Percentiles rank a stretch among this genome's conserved stretches.
phyloP scores from a whole-genome alignment of 768 basidiomycete species.

The Rhizopogon salebrosus region DNA sequence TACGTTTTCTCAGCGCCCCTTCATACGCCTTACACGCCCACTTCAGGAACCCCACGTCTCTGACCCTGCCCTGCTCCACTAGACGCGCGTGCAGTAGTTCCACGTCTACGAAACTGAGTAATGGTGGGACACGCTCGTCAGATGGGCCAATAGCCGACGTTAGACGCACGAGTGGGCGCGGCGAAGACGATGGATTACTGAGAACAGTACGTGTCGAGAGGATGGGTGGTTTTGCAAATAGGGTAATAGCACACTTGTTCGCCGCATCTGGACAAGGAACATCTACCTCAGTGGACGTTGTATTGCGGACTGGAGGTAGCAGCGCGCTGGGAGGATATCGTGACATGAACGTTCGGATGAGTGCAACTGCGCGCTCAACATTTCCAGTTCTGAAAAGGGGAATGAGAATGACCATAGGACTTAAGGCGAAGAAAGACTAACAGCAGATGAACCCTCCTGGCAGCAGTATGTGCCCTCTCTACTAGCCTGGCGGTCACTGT shows the following conservation, averaged over 20 bases:
- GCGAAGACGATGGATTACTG: slow-evolving; percentile 11
- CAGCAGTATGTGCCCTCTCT: slow-evolving; percentile 64
- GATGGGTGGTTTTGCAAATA: slow-evolving; percentile 38
- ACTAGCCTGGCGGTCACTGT: slow-evolving; percentile 40
- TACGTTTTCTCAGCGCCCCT: slow-evolving; percentile 56
- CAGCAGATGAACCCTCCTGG: slow-evolving; percentile 62
- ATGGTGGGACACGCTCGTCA: slow-evolving; percentile 78
- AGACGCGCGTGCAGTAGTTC: slow-evolving; percentile 74
- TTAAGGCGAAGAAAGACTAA: slow-evolving; percentile 40
- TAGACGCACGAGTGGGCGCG: slow-evolving; percentile 68
- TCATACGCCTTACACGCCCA: slow-evolving; percentile 74
- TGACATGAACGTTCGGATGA: slow-evolving; percentile 55
- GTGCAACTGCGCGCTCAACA: slow-evolving; percentile 46
- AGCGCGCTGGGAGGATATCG: slow-evolving; percentile 60
- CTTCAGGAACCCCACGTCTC: slow-evolving; percentile 62
- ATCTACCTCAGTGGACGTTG: not conserved
- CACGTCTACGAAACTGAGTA: slow-evolving; percentile 74
- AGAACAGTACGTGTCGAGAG: slow-evolving; percentile 59
- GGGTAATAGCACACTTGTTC: slow-evolving; percentile 10
- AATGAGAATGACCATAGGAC: not conserved
- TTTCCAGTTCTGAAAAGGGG: slow-evolving; percentile 38
- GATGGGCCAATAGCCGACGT: slow-evolving; percentile 51
- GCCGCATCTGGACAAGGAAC: not conserved
- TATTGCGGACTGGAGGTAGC: slow-evolving; percentile 18
- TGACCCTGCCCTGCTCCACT: slow-evolving; percentile 35